Base-by-base conservation (phyloP, 2,329 filamentous ascomycete genomes). In the Aspergillus melleus region DNA sequence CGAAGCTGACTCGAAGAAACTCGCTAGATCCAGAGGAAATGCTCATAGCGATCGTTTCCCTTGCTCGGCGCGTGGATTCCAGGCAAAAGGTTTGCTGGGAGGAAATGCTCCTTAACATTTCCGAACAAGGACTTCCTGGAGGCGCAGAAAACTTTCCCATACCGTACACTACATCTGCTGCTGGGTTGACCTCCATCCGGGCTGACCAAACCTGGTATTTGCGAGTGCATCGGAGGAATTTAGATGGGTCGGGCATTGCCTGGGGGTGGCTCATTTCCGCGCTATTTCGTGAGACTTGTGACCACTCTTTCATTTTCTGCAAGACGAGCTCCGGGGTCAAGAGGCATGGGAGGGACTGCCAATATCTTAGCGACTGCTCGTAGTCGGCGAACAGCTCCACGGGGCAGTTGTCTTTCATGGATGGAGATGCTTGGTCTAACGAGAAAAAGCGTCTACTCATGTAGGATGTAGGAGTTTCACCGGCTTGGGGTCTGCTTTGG, bases 171-270 rank as follows among this genome's bases (percentile, higher is more conserved):
- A 54, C 54, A 46, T 36, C 62, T 49, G 58, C 61, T 16, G 54
- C 63, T 14, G 68, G 61, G 19, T 71, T 68, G 6, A 76, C 49
- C 57, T 76, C 71, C 74, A 79, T 75, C 24, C 67, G 65, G 26
- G 76, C 70, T 24, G 74, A 74, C 76, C 75, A 78, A 29, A 65
- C 61, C 55, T 71, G 70, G 57, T 75, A 74, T 52, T 64, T 76
- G 19, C 68, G 67, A 12, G 66, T 61, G 36, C 60, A 22, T 49
- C 49, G 29, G 36, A 57, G 32, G 4, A 20, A 19, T 16, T 49
- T 20, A 26, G 30, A 1, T 26, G n/a, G 14, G 6, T 54, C 42
- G 20, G 44, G 20, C 11, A 50, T 29, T 19, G 1, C 6, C 19
- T 44, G 4, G 14, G 12, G 19, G 10, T 22, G 3, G 8, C 6